A percentile compares a stretch with the other conserved stretches of the same genome.
phyloP scores from a whole-genome alignment of 805 yeast genomes.

The Saccharomyces eubayanus region DNA sequence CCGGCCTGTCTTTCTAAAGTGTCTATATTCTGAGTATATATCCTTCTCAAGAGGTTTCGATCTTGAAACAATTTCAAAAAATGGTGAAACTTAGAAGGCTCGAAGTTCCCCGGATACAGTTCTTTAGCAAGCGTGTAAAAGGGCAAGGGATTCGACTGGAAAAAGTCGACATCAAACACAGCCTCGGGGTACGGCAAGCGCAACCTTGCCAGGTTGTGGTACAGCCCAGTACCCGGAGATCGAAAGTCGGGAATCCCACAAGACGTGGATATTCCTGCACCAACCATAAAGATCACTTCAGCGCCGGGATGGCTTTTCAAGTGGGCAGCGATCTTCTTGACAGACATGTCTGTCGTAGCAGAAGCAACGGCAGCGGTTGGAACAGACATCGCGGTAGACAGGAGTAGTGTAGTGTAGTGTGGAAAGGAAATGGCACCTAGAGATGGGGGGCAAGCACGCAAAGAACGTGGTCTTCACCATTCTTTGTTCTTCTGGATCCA shows the following conservation, averaged over 20 bases:
- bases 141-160: conserved; percentile 67
- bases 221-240: conserved; percentile 82
- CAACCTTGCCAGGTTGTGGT: conserved; percentile 65
- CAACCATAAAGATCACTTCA: conserved; percentile 61
- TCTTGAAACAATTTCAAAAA: conserved; percentile 62
- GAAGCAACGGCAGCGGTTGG: neutral
- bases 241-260: conserved; percentile 96
- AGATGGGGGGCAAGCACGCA: neutral
- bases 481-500: neutral
- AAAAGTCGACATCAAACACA: conserved; percentile 83
- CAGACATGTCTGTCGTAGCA: neutral
- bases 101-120: conserved; percentile 77
- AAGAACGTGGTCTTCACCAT: neutral
- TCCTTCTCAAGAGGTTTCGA: conserved; percentile 51
- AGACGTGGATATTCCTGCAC: conserved; percentile 90
- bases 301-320: conserved; percentile 18
- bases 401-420: neutral
- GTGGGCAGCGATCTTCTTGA: conserved; percentile 10
- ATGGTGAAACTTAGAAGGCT: conserved; percentile 76
- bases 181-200: conserved; percentile 91
- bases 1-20: conserved; percentile 86
- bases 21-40: conserved; percentile 90
- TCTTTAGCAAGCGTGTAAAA: conserved; percentile 80
- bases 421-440: neutral
- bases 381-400: neutral